Percentiles rank a stretch among this genome's conserved stretches.
phyloP scores from a whole-genome alignment of 192 early-diverging fungal genomes.

The Coemansia sp. region DNA sequence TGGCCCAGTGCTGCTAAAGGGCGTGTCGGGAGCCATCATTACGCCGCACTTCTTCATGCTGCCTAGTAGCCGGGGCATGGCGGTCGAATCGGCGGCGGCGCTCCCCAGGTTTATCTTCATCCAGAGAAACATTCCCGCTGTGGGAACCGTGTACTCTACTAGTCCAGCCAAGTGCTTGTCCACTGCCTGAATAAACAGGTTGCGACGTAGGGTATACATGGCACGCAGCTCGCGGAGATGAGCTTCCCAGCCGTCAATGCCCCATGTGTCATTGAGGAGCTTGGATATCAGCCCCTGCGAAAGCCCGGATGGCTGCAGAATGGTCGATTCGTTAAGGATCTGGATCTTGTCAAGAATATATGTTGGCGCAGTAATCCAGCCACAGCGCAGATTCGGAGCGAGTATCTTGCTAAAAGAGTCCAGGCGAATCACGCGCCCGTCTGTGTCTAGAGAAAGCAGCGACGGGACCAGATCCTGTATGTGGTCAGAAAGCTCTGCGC shows the following conservation, averaged over 20 bases:
- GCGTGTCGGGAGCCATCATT: conserved; percentile 49
- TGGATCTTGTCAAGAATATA: conserved; percentile 74
- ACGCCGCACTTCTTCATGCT: conserved; percentile 48
- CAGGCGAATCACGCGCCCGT: conserved; percentile 85
- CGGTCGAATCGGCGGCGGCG: conserved; percentile 19
- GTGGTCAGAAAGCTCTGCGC: background rate
- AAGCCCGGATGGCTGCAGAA: conserved; percentile 83
- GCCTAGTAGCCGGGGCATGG: conserved; percentile 35
- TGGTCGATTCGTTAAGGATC: conserved; percentile 75
- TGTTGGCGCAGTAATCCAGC: conserved; percentile 68
- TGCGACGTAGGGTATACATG: conserved; percentile 69
- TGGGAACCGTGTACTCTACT: conserved; percentile 59
- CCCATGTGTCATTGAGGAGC: conserved; percentile 75
- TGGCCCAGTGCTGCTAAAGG: conserved; percentile 25
- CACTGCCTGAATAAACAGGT: conserved; percentile 64
- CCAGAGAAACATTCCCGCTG: conserved; percentile 92
- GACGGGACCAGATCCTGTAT: conserved; percentile 57
- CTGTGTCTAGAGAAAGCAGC: conserved; percentile 84
- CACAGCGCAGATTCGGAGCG: conserved; percentile 81
- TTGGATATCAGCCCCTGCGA: conserved; percentile 72
- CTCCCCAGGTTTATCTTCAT: conserved; percentile 53
- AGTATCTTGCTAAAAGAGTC: conserved; percentile 94
- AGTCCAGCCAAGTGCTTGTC: conserved; percentile 60
- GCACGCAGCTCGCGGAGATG: conserved; percentile 66
- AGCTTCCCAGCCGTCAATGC: conserved; percentile 69